Evolutionary conservation across 805 yeast genomes (phyloP).

Genomic region (Lipomyces anomalus): DNA sequence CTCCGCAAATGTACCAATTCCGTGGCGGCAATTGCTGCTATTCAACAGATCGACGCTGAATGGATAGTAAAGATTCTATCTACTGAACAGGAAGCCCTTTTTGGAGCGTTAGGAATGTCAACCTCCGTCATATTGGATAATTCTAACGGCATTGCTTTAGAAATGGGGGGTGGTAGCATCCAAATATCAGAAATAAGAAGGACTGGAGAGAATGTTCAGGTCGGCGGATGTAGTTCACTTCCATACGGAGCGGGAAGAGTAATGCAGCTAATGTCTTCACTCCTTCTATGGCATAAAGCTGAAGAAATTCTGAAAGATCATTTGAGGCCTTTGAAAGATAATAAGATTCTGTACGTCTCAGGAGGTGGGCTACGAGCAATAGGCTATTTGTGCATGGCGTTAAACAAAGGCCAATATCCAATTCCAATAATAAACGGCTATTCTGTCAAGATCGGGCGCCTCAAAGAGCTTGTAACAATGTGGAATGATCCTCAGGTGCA

Average conservation of each 20-base stretch:
- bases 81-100: constrained; percentile 58
- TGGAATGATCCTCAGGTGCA: constrained; percentile 31
- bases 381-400: constrained; percentile 52
- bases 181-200: constrained; percentile 64
- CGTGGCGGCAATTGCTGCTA: constrained; percentile 50
- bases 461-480: constrained; percentile 47
- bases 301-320: too few relatives aligned
- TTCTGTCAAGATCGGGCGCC: constrained; percentile 51
- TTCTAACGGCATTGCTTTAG: constrained; percentile 63
- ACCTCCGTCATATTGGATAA: constrained; percentile 53
- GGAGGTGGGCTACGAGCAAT: constrained; percentile 73
- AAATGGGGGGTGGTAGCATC: constrained; percentile 66
- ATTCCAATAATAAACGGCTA: constrained; percentile 67
- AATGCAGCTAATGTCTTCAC: constrained; percentile 48
- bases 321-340: constrained; percentile 10
- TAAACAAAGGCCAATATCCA: constrained; percentile 52
- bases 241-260: constrained; percentile 74
- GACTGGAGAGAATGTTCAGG: constrained; percentile 52
- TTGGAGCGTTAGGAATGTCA: constrained; percentile 70
- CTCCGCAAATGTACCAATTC: constrained; percentile 65
- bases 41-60: constrained; percentile 49
- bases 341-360: constrained; percentile 56
- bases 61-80: constrained; percentile 60
- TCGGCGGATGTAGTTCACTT: constrained; percentile 27
- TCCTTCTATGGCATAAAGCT: too few relatives aligned